Percentiles rank a stretch among this genome's conserved stretches.
Evolutionary conservation across 2,329 filamentous ascomycete species (phyloP).

Genomic region (Huntiella omanensis): DNA sequence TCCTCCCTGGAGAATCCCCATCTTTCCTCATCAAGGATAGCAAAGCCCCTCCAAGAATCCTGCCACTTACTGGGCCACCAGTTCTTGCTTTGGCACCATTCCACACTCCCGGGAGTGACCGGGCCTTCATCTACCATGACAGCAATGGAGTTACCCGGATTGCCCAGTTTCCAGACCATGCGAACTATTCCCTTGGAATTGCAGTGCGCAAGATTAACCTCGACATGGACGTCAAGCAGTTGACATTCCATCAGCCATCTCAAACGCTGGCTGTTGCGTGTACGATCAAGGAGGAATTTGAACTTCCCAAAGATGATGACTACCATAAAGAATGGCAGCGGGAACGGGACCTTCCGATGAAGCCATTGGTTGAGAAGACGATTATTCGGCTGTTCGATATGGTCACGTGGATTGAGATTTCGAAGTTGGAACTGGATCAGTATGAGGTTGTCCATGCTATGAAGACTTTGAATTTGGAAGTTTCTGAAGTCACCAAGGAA

Average conservation of each 20-base stretch:
- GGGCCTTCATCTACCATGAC: conserved; percentile 71
- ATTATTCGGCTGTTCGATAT: conserved; percentile 64
- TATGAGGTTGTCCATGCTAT: conserved; percentile 67
- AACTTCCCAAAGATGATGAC: conserved; percentile 71
- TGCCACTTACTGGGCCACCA: conserved; percentile 50
- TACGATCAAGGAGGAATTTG: conserved; percentile 49
- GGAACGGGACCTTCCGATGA: conserved; percentile 40
- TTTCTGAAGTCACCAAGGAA: conserved; percentile 81
- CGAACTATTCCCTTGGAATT: conserved; percentile 58
- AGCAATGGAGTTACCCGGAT: conserved; percentile 53
- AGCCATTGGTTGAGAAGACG: conserved; percentile 51
- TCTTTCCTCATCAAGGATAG: conserved; percentile 70
- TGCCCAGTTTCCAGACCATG: conserved; percentile 45
- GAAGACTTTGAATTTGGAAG: conserved; percentile 66
- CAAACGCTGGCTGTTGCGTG: conserved; percentile 63
- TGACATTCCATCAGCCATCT: conserved; percentile 60
- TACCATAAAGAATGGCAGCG: conserved; percentile 63
- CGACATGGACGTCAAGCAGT: conserved; percentile 47
- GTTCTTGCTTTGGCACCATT: conserved; percentile 58
- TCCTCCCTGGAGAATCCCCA: conserved; percentile 62
- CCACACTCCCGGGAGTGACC: conserved; percentile 57
- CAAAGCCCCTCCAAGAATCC: conserved; percentile 54
- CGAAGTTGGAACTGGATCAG: conserved; percentile 52
- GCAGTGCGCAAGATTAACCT: conserved; percentile 53
- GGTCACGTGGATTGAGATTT: conserved; percentile 58